Base-by-base conservation (phyloP, 2,329 filamentous ascomycete genomes). In the Acephala macrosclerotiorum region DNA sequence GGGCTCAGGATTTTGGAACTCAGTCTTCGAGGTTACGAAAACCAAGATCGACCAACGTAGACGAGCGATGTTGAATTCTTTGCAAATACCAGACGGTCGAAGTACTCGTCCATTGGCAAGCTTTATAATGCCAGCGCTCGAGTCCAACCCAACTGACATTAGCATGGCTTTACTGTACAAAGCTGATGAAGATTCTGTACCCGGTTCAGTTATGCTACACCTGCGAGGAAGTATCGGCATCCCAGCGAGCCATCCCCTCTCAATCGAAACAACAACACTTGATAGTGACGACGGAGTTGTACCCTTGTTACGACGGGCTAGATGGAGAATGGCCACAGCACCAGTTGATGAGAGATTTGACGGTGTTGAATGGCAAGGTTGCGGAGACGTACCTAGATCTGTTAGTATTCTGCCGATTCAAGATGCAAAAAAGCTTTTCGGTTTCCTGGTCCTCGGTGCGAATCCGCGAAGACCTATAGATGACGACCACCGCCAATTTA, bases 391-490 rank as follows among this genome's bases (percentile, higher is more conserved):
- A 20, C 71, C 72, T 25, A 72, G 60, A 11, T 38, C 57, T 47
- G 63, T 74, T 26, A 70, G 65, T n/a, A 64, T 74, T 29, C 60
- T 75, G 14, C 73, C 74, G 8, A 66, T 75, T 4, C 47, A 55
- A 3, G 62, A 56, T 16, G 56, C 63, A 14, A 66, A 61, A 35
- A 66, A 66, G 22, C 18, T 72, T 0, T 72, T 67, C 67, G 73
- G 73, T 3, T 75, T 69, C 42, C 49, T 74, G 1, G 62, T 75
- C 1, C 40, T 74, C 26, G 74, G 72, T 11, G 56, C 70, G 2
- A 75, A 75, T 57, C 70, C 74, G 9, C 63, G 72, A 16, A 68
- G 73, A 42, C 69, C 70, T 16, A 62, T 75, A 8, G 73, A 75
- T 55, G 60, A 71, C 11, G 67, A 71, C 14, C 66, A 74, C 36